Conservation (phyloP, 2,329 filamentous ascomycete genomes). For the Graphilbum fragrans region DNA sequence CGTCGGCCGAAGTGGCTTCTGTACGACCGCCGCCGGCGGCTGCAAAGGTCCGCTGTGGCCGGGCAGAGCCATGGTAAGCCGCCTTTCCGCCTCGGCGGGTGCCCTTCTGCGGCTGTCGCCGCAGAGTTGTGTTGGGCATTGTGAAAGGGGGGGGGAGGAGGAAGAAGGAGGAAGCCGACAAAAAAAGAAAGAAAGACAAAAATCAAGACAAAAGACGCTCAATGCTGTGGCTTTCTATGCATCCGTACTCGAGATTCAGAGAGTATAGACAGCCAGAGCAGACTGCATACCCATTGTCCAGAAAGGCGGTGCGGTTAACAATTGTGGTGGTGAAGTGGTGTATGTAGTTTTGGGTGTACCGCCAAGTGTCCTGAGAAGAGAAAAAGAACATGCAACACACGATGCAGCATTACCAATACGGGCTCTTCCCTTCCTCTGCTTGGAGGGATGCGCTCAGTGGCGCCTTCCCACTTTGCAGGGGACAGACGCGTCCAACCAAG, state of each 20-base stretch:
- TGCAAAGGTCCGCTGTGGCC: conserved; percentile 58
- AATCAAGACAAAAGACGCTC: background rate
- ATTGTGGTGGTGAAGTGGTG: too few relatives aligned
- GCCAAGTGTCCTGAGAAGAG: too few relatives aligned
- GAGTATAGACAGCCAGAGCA: too few relatives aligned
- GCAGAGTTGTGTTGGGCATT: conserved; percentile 49
- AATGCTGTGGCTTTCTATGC: background rate
- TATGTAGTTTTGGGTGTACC: too few relatives aligned
- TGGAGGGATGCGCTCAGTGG: background rate
- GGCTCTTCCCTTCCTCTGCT: background rate
- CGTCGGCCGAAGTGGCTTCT: conserved; percentile 83
- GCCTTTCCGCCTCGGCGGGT: conserved; percentile 55
- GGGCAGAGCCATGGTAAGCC: conserved; percentile 54
- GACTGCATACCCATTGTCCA: too few relatives aligned
- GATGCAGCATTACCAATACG: too few relatives aligned
- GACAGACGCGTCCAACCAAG: conserved; percentile 7
- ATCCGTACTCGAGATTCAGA: too few relatives aligned
- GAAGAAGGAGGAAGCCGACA: background rate
- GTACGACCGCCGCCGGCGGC: conserved; percentile 60
- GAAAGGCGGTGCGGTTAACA: too few relatives aligned
- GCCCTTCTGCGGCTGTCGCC: conserved; percentile 47
- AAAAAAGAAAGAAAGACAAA: background rate
- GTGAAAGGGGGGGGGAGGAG: background rate
- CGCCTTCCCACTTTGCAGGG: conserved; percentile 5
- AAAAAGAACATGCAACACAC: too few relatives aligned